Evolutionary conservation across 2,329 filamentous ascomycete species (phyloP).

Genomic region (Beauveria scarabaeidicola): DNA sequence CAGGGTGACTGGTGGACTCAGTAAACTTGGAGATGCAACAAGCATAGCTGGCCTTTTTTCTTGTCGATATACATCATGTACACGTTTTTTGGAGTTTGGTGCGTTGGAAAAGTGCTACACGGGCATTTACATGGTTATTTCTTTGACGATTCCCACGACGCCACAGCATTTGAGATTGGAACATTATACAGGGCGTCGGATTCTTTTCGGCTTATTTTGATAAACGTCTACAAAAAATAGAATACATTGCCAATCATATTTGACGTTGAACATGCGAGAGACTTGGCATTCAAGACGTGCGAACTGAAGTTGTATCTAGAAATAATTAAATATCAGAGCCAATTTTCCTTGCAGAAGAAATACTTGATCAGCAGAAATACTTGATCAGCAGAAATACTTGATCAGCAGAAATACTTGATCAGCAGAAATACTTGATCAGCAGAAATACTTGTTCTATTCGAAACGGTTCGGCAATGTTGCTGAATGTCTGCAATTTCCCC

Average conservation of each 20-base stretch:
- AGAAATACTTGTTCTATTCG: too few species aligned
- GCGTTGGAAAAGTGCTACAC: constrained; percentile 1
- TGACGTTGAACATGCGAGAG: too few species aligned
- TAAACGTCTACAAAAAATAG: background rate
- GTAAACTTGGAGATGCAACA: background rate
- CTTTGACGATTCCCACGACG: constrained; percentile 10
- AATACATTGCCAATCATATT: background rate
- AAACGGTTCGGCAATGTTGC: too few species aligned
- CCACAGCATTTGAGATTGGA: constrained; percentile 9
- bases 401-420: too few species aligned
- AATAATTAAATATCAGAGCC: background rate
- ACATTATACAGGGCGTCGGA: background rate
- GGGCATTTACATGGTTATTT: constrained; percentile 9
- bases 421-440: too few species aligned
- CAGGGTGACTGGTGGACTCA: constrained; percentile 86
- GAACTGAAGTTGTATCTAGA: too few species aligned
- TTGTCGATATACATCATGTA: background rate
- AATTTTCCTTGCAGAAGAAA: background rate
- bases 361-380: too few species aligned
- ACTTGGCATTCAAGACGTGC: too few species aligned
- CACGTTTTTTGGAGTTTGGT: constrained; percentile 7
- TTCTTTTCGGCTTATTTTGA: background rate
- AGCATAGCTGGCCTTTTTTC: background rate
- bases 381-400: too few species aligned
- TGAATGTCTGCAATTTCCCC: too few species aligned